Base-by-base conservation (phyloP, 2,329 filamentous ascomycete species). In the Pestalotiopsis sp. region DNA sequence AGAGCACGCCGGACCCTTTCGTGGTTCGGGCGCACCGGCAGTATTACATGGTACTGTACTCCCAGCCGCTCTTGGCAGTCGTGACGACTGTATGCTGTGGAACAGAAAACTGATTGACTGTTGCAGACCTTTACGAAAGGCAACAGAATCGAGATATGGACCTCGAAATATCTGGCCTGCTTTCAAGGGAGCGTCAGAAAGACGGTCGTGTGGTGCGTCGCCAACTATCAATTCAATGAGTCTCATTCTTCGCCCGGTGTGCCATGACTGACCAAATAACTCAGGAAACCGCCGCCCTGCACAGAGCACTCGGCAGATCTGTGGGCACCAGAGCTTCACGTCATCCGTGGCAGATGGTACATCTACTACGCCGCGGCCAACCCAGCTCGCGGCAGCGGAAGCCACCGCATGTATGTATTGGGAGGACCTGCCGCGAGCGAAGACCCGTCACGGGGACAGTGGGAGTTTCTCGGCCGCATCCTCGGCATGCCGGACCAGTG, bases 271-370 rank as follows among this genome's bases (percentile, higher is more conserved):
- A 64, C 38, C 70, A 20, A 66, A 57, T 58, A 13, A 14, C 13
- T 7, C 31, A 79, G 77, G 77, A 75, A 70, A 61, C 77, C 77
- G 23, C 76, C 74, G 7, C 72, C 69, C n/a, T 74, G 69, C 57
- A 75, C 76, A 17, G 73, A 74, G 41, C 72, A 77, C 72, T 77
- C 76, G 5, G 76, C 72, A 4, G 77, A 77, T 20, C 72, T 79
- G 20, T 79, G 77, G 77, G 77, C 77, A 17, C 77, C 77, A 4
- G 77, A 79, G 63, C 72, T 79, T 20, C 77, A 79, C 61, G 72
- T 75, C 25, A 41, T 79, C 6, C 71, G 69, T 64, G 77, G 74
- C 4, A 72, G 77, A 63, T 79, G 77, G 77, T 78, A 78, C 67
- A 72, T 79, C n/a, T 79, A 79, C 72, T 78, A 77, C 59, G 72